Base-by-base conservation (phyloP, 352 stramenopile species). In the Globisporangium emineosum region DNA sequence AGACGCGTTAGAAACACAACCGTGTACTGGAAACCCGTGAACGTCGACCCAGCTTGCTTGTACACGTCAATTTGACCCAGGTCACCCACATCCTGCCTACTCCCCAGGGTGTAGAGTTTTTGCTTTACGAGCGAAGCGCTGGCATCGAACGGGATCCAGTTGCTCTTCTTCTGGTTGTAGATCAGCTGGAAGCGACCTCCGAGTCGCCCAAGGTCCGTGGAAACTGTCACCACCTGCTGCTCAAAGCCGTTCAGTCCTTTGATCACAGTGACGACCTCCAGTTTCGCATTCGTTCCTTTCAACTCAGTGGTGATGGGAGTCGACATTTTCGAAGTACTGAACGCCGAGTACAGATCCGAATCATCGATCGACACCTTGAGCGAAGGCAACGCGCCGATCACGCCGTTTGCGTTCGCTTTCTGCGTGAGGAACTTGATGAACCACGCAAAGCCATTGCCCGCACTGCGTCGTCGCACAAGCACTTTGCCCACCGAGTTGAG, bases 201-300 rank as follows among this genome's bases (percentile, higher is more conserved):
- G 2, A 98, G 82, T 0, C 57, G 70, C 0, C 82, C 86, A 3
- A 68, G 66, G 21, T 79, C 86, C 1, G 88, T 84, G 2, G 72
- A 76, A 13, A 98, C 73, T 3, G 73, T 88, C 2, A 98, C 67
- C 6, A 80, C 83, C 61, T 98, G 96, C 66, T 98, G 89, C 35
- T 98, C 94, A 58, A 87, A 98, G 5, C 96, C 96, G 21, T 96
- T 92, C 68, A 93, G 97, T 10, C 83, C 88, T 19, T 89, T 72
- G 5, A 98, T 87, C 37, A 96, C 76, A 2, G 90, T 93, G 6
- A 76, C 73, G 19, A 93, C 79, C 12, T 84, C 74, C 12, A 98
- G 52, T 51, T 77, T 79, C 3, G 83, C 90, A 54, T 79, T 83
- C 8, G 86, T 96, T 10, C 93, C 93, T 13, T 63, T 85, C 19